A percentile compares a stretch with the other conserved stretches of the same genome.
Conservation (phyloP, 2,329 filamentous ascomycete species). For the Ophiocordyceps camponoti-saundersi region DNA sequence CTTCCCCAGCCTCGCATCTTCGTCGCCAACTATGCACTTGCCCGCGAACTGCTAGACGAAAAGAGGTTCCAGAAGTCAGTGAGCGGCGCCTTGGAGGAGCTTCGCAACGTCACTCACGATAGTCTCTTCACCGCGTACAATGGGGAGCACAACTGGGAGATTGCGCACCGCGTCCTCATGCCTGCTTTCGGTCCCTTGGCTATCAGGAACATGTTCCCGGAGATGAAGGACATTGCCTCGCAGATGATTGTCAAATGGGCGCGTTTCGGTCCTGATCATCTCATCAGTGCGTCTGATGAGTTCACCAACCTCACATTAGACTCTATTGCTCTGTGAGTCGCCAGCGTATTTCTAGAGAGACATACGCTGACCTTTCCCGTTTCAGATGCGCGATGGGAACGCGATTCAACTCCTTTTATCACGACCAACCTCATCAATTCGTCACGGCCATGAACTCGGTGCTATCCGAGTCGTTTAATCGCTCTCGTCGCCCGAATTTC, state of each 20-base stretch:
- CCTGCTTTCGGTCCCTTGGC: conserved; percentile 54
- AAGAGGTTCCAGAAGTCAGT: conserved; percentile 46
- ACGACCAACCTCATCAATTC: conserved; percentile 52
- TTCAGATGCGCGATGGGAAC: conserved; percentile 44
- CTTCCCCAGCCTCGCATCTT: background rate
- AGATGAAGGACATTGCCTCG: conserved; percentile 50
- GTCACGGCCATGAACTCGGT: conserved; percentile 53
- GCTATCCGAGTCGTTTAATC: conserved; percentile 29
- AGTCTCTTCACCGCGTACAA: conserved; percentile 45
- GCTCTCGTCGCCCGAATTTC: conserved; percentile 18
- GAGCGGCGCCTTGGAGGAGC: conserved; percentile 24
- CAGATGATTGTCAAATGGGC: conserved; percentile 55
- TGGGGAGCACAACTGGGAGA: conserved; percentile 45
- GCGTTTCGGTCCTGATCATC: conserved; percentile 36
- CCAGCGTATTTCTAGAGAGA: background rate
- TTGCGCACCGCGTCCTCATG: conserved; percentile 48
- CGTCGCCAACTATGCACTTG: background rate
- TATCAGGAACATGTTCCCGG: conserved; percentile 51
- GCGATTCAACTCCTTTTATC: conserved; percentile 62
- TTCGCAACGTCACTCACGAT: conserved; percentile 44
- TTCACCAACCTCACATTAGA: conserved; percentile 60
- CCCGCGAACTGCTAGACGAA: conserved; percentile 34
- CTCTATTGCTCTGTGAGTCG: conserved; percentile 39
- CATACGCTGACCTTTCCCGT: no score
- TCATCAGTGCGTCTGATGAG: conserved; percentile 46